Evolutionary conservation across 768 basidiomycete species (phyloP).

Genomic region (Collybiopsis luxurians): DNA sequence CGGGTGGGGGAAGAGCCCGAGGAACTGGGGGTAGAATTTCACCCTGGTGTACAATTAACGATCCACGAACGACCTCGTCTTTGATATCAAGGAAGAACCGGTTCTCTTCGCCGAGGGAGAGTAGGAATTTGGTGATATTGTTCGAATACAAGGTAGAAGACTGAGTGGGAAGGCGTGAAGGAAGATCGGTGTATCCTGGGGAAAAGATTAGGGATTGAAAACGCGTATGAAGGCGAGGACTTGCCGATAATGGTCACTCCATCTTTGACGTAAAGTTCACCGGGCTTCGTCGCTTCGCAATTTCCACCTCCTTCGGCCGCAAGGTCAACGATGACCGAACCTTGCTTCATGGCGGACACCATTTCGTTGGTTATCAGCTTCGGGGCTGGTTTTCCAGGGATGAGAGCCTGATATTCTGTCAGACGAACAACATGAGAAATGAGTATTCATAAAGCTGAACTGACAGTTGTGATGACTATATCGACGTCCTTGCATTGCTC

Average conservation of each 20-base stretch:
- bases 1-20: constrained; percentile 63
- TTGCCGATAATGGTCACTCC: constrained; percentile 84
- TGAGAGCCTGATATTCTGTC: constrained; percentile 54
- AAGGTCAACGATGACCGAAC: constrained; percentile 83
- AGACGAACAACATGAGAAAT: constrained; percentile 10
- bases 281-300: constrained; percentile 79
- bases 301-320: constrained; percentile 92
- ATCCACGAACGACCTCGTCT: constrained; percentile 84
- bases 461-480: constrained; percentile 81
- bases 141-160: constrained; percentile 90
- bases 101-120: constrained; percentile 65
- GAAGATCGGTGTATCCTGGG: constrained; percentile 78
- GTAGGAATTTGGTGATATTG: constrained; percentile 86
- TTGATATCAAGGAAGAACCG: constrained; percentile 67
- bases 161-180: constrained; percentile 87
- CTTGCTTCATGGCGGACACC: constrained; percentile 90
- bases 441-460: constrained; percentile 12
- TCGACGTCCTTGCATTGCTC: constrained; percentile 89
- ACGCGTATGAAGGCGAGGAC: constrained; percentile 6
- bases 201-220: background rate
- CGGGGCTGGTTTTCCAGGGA: constrained; percentile 85
- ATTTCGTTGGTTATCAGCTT: constrained; percentile 84
- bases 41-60: constrained; percentile 72
- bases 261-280: constrained; percentile 61
- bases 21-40: constrained; percentile 64